Percentiles rank a stretch among this genome's conserved stretches.
phyloP scores from a whole-genome alignment of 805 yeast genomes.

The Wickerhamomyces mucosus region DNA sequence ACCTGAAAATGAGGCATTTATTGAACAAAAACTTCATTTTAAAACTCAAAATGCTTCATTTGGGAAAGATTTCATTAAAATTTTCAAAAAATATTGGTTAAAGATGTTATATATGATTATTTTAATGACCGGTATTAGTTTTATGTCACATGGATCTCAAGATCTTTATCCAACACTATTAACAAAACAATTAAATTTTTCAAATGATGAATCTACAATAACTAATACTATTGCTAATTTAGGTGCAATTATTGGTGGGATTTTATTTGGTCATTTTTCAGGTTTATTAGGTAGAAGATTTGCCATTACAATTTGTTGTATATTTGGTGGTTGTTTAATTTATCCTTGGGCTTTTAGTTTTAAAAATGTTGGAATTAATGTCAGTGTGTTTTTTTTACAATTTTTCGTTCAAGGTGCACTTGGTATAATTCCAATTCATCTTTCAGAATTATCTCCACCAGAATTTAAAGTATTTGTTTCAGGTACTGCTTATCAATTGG shows the following conservation, averaged over 20 bases:
- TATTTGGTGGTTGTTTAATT: constrained; percentile 49
- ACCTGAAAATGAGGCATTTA: constrained; percentile 47
- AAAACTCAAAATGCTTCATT: constrained; percentile 23
- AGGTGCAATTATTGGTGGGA: constrained; percentile 51
- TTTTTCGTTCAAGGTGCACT: constrained; percentile 61
- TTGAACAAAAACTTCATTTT: constrained; percentile 29
- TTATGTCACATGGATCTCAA: constrained; percentile 56
- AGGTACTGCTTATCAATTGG: constrained; percentile 59
- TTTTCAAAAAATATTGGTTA: constrained; percentile 45
- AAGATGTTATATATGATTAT: constrained; percentile 46
- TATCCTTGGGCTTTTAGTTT: constrained; percentile 54
- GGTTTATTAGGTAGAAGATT: constrained; percentile 49
- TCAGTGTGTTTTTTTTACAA: constrained; percentile 53
- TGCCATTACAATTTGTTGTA: constrained; percentile 40
- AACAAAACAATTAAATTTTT: constrained; percentile 33
- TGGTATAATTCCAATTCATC: constrained; percentile 58
- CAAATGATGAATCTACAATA: constrained; percentile 38
- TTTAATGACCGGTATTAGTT: constrained; percentile 55
- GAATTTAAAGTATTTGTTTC: constrained; percentile 53
- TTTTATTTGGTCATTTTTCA: constrained; percentile 43
- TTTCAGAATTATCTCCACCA: constrained; percentile 53
- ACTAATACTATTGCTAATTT: constrained; percentile 48
- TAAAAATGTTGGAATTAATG: constrained; percentile 38
- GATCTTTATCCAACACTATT: constrained; percentile 52
- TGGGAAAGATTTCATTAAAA: constrained; percentile 22